Evolutionary conservation across 192 early-diverging fungal genomes (phyloP), one percentile per base, ranked within the genome.

Genomic region (Dispira simplex): DNA sequence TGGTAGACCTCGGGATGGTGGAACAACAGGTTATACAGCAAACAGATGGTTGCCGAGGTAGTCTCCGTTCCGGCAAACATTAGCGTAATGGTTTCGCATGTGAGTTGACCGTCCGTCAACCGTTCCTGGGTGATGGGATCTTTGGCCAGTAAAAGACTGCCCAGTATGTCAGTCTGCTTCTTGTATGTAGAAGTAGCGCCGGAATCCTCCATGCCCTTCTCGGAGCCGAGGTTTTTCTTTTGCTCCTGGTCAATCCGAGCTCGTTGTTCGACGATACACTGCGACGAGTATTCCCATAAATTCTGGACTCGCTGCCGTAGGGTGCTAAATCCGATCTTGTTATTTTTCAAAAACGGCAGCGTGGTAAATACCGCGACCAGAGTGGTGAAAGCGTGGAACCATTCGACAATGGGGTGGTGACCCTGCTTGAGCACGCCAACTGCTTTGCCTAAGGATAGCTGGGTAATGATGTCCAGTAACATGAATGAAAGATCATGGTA

Each of bases 1-100:
- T 18, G 18, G 16, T 23, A 64, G 3, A 64, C 53, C 21, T 59
- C 27, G 3, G 46, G 18, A 16, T 64, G 46, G 11, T 39, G 18
- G 25, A 64, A 27, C 63, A 64, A n/a, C 3, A 27, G 14, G 13
- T 28, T 11, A 13, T 55, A 16, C 1, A 20, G 27, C 4, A 16
- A 0, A n/a, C 47, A 55, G 1, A 64, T 16, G 18, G 53, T 27
- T 1, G 28, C n/a, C 11, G 48, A 13, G 26, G 47, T 46, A 8
- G 63, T 64, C 16, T 64, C 63, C 14, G 63, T 59, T 12, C 63
- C 63, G 13, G 63, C 63, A 64, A 64, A 27, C 63, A 64, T 20
- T 13, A 55, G n/a, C 2, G 46, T 46, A 11, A 54, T 2, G 11
- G 46, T 27, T 52, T 64, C 63, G 47, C 14, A 6, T 20, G 27